These are phyloP conservation scores for Xylaria sp. DNA, from an alignment of 2,329 filamentous ascomycete species.

Conservation along the genomic window DNA sequence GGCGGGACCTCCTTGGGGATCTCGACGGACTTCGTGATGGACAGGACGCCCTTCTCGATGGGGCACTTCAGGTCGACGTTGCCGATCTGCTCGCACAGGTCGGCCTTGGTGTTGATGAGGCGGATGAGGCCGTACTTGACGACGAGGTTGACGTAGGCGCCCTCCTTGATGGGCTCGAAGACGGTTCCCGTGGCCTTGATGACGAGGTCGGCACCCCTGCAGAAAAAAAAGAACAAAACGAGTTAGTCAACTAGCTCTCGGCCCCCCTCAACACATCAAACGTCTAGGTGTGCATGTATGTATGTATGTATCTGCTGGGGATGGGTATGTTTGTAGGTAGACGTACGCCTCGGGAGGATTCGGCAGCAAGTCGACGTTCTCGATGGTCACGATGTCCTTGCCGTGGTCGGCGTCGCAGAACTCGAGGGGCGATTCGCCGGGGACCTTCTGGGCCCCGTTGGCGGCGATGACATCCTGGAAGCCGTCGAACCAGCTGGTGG, in stretches of 20 bases:
- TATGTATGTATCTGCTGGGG: neutral
- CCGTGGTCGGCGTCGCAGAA: slow-evolving; percentile 71
- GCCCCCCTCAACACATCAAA: neutral
- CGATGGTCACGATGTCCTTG: slow-evolving; percentile 73
- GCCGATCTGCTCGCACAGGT: slow-evolving; percentile 86
- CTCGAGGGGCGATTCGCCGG: slow-evolving; percentile 82
- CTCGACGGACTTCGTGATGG: slow-evolving; percentile 78
- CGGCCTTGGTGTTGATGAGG: slow-evolving; percentile 76
- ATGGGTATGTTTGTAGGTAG: slow-evolving; percentile 1
- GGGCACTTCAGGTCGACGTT: slow-evolving; percentile 91
- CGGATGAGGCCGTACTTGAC: slow-evolving; percentile 96
- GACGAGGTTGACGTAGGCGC: slow-evolving; percentile 77
- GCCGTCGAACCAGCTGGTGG: slow-evolving; percentile 51
- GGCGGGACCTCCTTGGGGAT: slow-evolving; percentile 86
- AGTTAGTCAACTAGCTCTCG: slow-evolving; percentile 26
- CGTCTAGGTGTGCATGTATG: too few species aligned
- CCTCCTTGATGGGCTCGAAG: slow-evolving; percentile 70
- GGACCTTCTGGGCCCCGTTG: slow-evolving; percentile 64
- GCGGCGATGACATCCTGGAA: slow-evolving; percentile 53
- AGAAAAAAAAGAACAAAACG: slow-evolving; percentile 10
- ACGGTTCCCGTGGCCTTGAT: slow-evolving; percentile 82
- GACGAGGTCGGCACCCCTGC: slow-evolving; percentile 73
- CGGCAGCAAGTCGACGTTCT: slow-evolving; percentile 77
- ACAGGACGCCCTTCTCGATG: slow-evolving; percentile 75
- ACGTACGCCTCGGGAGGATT: slow-evolving; percentile 88